Conservation (phyloP, 768 basidiomycete species). For the Mycena albidolilacea region DNA sequence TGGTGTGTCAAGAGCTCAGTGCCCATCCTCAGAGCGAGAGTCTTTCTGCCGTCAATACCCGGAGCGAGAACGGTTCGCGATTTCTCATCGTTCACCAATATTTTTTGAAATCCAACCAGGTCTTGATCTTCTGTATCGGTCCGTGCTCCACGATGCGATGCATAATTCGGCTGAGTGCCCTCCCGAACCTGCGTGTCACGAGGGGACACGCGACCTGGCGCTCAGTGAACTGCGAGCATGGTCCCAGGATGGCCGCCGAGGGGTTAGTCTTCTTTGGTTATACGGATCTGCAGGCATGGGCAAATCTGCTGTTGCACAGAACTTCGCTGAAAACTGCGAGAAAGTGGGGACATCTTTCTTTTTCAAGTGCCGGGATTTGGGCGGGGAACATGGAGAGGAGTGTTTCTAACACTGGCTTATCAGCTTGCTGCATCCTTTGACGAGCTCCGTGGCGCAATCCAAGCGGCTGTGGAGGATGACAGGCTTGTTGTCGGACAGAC, state of each 20-base stretch:
- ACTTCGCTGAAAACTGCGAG: slow-evolving; percentile 35
- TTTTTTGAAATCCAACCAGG: too few relatives aligned
- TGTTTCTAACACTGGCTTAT: slow-evolving; percentile 47
- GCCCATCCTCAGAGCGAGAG: too few relatives aligned
- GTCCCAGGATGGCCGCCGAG: background rate
- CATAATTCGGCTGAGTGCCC: slow-evolving; percentile 15
- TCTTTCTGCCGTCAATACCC: too few relatives aligned
- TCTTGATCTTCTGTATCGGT: slow-evolving; percentile 47
- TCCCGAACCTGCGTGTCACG: slow-evolving; percentile 16
- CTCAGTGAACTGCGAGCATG: background rate
- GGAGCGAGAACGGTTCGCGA: too few relatives aligned
- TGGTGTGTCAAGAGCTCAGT: too few relatives aligned
- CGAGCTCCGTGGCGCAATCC: slow-evolving; percentile 21
- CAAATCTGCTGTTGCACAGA: slow-evolving; percentile 43
- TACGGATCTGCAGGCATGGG: slow-evolving; percentile 43
- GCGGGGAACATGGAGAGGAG: slow-evolving; percentile 42
- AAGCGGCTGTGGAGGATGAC: slow-evolving; percentile 28
- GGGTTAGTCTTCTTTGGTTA: slow-evolving; percentile 39
- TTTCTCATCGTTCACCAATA: too few relatives aligned
- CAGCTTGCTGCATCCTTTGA: slow-evolving; percentile 41
- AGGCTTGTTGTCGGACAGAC: slow-evolving; percentile 35
- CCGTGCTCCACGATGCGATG: background rate
- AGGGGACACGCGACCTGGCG: slow-evolving; percentile 8
- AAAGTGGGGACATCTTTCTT: slow-evolving; percentile 51
- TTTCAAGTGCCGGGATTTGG: slow-evolving; percentile 47